Base-by-base conservation (phyloP, 371 early-diverging fungal genomes). In the Amoeboaphelidium protococcarum region DNA sequence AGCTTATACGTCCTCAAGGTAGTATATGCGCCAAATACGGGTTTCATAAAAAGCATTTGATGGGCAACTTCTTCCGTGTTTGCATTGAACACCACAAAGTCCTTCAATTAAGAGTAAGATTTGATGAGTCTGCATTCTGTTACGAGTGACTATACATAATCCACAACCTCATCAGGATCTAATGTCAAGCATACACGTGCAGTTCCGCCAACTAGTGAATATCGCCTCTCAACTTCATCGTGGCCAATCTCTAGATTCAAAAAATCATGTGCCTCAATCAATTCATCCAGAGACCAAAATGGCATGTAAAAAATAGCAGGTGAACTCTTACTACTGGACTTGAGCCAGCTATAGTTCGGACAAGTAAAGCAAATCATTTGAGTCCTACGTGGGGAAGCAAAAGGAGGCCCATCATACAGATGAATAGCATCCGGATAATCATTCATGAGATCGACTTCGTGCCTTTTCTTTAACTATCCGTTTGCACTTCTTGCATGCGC, bases 351-450 rank as follows among this genome's bases (percentile, higher is more conserved):
- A 22, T 19, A 42, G 21, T 42, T 42, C 21, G 42, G 42, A 19
- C 42, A 12, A 19, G 42, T 42, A 22, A 42, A 42, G 22, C 42
- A 42, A 42, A 42, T 21, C 42, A 42, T 42, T 42, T 42, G 37
- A 31, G 37, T 42, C 13, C 42, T 22, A 6, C 6, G n/a, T 4
- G 42, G 20, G 6, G 10, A 4, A 4, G 4, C 21, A 6, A 16
- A 10, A 42, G 42, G 42, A 4, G 42, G 42, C n/a, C 42, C 42
- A 42, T 42, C 42, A 19, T 42, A 42, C 42, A 42, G 21, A 22
- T 42, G 22, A 19, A 42, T 10, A 22, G 6, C 10, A 4, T 42
- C 42, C n/a, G n/a, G n/a, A n/a, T n/a, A n/a, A n/a, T n/a, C n/a
- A n/a, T n/a, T n/a, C n/a, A n/a, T n/a, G n/a, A n/a, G n/a, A n/a